Conservation (phyloP, 306 rosid species). For the Boehmeria nivea region DNA sequence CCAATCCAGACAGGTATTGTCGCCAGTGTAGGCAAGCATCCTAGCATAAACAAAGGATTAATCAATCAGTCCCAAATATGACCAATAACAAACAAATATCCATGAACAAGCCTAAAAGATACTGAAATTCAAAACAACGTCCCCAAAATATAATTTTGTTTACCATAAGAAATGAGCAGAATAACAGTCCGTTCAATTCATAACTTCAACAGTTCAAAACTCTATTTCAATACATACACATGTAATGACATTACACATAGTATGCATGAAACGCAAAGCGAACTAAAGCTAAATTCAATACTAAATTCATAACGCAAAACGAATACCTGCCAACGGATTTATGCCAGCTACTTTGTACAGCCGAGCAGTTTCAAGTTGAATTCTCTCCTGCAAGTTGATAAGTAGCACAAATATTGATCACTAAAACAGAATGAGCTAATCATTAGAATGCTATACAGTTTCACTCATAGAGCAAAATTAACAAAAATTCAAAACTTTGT, state of each 20-base stretch:
- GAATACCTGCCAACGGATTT: constrained; percentile 92
- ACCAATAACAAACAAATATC: too few species aligned
- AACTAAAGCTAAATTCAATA: too few species aligned
- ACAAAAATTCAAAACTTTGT: too few species aligned
- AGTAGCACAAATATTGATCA: constrained; percentile 20
- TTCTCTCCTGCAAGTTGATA: constrained; percentile 67
- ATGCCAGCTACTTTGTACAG: constrained; percentile 84
- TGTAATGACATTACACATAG: too few species aligned
- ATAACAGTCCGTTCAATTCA: not conserved
- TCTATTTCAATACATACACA: too few species aligned
- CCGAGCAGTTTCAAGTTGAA: constrained; percentile 89
- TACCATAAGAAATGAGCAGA: not conserved
- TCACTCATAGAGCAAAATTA: not conserved
- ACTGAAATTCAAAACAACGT: not conserved
- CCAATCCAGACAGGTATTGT: constrained; percentile 99
- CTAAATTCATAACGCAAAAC: constrained; percentile 8
- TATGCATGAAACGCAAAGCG: too few species aligned
- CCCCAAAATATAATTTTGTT: not conserved
- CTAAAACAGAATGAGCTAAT: not conserved
- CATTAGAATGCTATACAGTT: too few species aligned
- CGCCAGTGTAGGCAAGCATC: constrained; percentile 83
- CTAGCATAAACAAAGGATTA: constrained; percentile 29
- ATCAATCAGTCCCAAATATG: not conserved
- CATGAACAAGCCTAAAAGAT: not conserved
- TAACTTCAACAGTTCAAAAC: not conserved